Conservation (phyloP, 2,329 filamentous ascomycete species). For the Clarireedia monteithiana region DNA sequence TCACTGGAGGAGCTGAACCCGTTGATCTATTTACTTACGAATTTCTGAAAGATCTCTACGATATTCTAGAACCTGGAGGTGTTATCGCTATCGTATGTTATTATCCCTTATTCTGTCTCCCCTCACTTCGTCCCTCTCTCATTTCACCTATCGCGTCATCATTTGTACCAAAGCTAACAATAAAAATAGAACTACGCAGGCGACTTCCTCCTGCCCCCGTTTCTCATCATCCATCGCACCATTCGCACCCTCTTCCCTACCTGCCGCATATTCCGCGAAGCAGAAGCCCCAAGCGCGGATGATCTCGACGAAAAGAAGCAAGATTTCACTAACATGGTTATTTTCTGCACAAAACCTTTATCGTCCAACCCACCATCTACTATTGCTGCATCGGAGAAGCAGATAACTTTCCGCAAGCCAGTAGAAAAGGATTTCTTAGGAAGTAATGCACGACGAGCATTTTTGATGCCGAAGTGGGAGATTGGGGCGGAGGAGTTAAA, state of each 20-base stretch:
- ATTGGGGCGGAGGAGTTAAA: constrained; percentile 35
- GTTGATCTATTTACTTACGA: constrained; percentile 79
- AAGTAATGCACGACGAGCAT: constrained; percentile 61
- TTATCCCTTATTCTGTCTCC: background rate
- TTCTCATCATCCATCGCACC: constrained; percentile 73
- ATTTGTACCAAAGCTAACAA: background rate
- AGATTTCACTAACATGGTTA: constrained; percentile 93
- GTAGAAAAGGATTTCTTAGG: constrained; percentile 59
- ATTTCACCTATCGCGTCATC: too few species aligned
- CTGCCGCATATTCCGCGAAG: constrained; percentile 86
- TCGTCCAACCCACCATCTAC: constrained; percentile 40
- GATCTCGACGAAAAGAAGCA: constrained; percentile 40
- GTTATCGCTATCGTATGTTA: constrained; percentile 74
- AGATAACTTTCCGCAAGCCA: constrained; percentile 48
- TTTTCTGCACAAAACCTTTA: constrained; percentile 61
- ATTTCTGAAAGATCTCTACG: constrained; percentile 65
- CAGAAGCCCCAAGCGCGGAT: constrained; percentile 42
- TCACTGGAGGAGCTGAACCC: constrained; percentile 92
- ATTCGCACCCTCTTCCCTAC: constrained; percentile 77
- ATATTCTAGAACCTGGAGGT: constrained; percentile 68
- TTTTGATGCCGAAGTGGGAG: constrained; percentile 66
- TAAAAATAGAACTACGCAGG: constrained; percentile 78
- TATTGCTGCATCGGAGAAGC: too few species aligned
- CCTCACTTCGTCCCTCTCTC: too few species aligned
- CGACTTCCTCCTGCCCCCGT: constrained; percentile 69